Evolutionary conservation across 768 basidiomycete species (phyloP), one percentile per base, ranked within the genome.

Genomic region (Lactarius evosmus): DNA sequence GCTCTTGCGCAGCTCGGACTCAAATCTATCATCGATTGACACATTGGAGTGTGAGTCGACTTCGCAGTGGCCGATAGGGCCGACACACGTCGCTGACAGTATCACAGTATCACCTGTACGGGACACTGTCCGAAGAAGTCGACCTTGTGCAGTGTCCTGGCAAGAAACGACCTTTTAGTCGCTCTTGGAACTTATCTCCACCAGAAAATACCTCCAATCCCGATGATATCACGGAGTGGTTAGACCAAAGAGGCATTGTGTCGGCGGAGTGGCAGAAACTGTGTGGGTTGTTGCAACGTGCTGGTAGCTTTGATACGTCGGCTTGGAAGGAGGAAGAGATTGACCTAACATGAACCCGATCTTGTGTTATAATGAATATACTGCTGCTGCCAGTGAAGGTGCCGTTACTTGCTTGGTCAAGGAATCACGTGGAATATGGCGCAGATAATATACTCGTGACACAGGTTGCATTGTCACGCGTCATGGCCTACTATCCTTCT

Each of bases 221-320:
- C n/a, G 89, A 93, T 69, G 84, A 75, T n/a, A 78, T 93, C 40
- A 87, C 87, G 76, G 88, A 90, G 27, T 92, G 90, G 89, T 79
- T 94, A 11, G 91, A 91, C 64, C 74, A 85, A 65, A 80, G 89
- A 38, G 80, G 81, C 19, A 72, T 89, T 49, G 85, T 93, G 62
- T 82, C 86, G 19, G 76, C 76, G 62, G 85, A 89, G 69, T 93
- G 89, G 89, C 79, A 81, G 61, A 86, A 79, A 68, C 72, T 93
- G 56, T 85, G 89, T 67, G 75, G 78, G 36, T 81, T 92, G 79
- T 90, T 92, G 87, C 86, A 90, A 29, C 81, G 78, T 44, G 88
- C 90, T n/a, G 78, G 79, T 41, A 79, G 80, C 66, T 76, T 93
- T 55, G 89, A 91, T 58, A 71, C 81, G 33, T 75, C 76, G 7